Evolutionary conservation across 2,329 filamentous ascomycete genomes (phyloP), one percentile per base, ranked within the genome.

Genomic region (Aspergillus spinulosporus): DNA sequence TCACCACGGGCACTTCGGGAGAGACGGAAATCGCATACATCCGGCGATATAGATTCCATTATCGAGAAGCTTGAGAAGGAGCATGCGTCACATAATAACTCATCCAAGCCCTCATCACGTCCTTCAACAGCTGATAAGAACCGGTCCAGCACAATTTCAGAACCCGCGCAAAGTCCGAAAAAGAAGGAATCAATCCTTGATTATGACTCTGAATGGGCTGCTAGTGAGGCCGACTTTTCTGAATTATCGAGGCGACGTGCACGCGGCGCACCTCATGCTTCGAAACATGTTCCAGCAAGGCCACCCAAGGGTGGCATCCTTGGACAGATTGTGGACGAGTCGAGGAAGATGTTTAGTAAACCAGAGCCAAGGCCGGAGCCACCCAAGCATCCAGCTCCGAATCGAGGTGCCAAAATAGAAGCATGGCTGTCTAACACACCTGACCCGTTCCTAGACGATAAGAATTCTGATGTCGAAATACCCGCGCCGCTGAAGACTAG

Each of bases 391-490:
- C 49, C 76, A 21, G 71, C 75, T 8, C 67, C 68, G n/a, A 59
- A 62, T 15, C 78, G 78, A 45, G 74, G 79, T 11, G 77, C 78
- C 51, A 82, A 83, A 47, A 80, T 88, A 28, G 82, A 87, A 68
- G 82, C 83, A 48, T 88, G 85, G 85, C 77, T 88, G 4, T 79
- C 79, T 2, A 75, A 74, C 51, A 84, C 82, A 2, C 76, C 80
- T 6, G 82, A 85, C 67, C 81, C 82, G 2, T 83, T 84, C 56
- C 59, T 78, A 46, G 80, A 82, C n/a, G 67, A 67, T 21, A 62
- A 67, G 32, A 64, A 67, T 21, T 62, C 64, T 3, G 65, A 67
- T 29, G 72, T 68, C 43, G 74, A 76, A 46, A 66, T 76, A 34
- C 74, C 76, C 6, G 70, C 71, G 28, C 74, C 75, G 7, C 54